Conservation (phyloP, 495 filamentous ascomycete genomes). For the Bacidia rubella region DNA sequence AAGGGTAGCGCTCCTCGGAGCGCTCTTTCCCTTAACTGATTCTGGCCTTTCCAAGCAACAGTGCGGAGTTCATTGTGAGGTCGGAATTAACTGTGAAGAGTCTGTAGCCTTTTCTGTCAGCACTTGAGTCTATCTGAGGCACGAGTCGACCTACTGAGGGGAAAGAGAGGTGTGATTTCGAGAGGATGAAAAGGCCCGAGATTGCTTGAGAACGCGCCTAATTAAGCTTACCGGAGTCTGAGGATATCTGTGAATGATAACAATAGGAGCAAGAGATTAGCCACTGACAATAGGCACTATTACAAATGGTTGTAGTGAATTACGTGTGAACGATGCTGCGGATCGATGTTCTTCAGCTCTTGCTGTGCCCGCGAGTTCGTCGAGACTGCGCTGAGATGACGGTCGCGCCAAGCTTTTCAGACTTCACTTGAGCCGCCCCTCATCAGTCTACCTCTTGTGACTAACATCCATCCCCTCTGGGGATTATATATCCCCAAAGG, state of each 20-base stretch:
- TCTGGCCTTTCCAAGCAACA: background rate
- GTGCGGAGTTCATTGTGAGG: background rate
- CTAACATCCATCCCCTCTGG: background rate
- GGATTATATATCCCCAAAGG: background rate
- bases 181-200: background rate
- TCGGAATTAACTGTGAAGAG: background rate
- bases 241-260: no score
- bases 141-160: background rate
- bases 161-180: background rate
- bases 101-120: background rate
- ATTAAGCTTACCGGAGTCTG: background rate
- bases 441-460: background rate
- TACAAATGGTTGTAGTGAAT: background rate
- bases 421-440: background rate
- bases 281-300: background rate
- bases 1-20: constrained; percentile 1
- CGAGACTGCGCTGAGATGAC: background rate
- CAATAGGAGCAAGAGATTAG: background rate
- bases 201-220: background rate
- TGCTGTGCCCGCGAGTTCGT: background rate
- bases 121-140: background rate
- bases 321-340: background rate
- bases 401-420: background rate
- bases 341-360: background rate
- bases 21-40: constrained; percentile 2